Evolutionary conservation across 1,284 basidiomycete species (phyloP).

Genomic region (Anthracocystis setariae): DNA sequence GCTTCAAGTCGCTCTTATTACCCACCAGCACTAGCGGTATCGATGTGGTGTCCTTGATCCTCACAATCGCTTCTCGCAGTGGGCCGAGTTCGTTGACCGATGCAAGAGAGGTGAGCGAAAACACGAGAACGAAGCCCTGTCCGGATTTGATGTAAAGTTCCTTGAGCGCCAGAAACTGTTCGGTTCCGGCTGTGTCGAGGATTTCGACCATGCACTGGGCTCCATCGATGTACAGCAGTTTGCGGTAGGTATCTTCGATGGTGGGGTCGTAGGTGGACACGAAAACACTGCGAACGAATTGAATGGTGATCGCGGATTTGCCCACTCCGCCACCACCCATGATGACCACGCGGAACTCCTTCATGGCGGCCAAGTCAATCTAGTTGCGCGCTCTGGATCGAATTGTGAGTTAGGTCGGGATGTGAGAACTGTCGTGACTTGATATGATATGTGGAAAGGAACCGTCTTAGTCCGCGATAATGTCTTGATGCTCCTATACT

Average conservation of each 20-base stretch:
- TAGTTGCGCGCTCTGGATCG: not conserved
- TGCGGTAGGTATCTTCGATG: constrained; percentile 64
- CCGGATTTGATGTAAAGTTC: constrained; percentile 63
- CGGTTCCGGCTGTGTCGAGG: constrained; percentile 62
- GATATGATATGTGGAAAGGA: no score
- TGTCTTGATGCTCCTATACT: no score
- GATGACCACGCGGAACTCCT: constrained; percentile 56
- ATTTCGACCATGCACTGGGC: constrained; percentile 61
- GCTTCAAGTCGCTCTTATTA: constrained; percentile 59
- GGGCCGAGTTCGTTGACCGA: constrained; percentile 62
- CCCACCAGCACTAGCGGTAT: constrained; percentile 61
- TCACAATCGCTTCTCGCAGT: constrained; percentile 57
- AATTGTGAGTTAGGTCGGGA: not conserved
- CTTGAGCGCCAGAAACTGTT: constrained; percentile 63
- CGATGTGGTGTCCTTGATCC: constrained; percentile 53
- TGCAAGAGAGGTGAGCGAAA: constrained; percentile 58
- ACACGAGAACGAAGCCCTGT: constrained; percentile 62
- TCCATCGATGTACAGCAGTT: constrained; percentile 57
- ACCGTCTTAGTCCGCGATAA: no score
- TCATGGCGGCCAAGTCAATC: constrained; percentile 33
- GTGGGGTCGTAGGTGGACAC: constrained; percentile 64
- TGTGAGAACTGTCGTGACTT: not conserved
- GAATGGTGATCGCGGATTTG: constrained; percentile 61
- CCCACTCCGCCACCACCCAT: constrained; percentile 65
- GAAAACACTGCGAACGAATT: constrained; percentile 61